Conservation (phyloP, 441 rosid species). For the Kokia cookei region DNA sequence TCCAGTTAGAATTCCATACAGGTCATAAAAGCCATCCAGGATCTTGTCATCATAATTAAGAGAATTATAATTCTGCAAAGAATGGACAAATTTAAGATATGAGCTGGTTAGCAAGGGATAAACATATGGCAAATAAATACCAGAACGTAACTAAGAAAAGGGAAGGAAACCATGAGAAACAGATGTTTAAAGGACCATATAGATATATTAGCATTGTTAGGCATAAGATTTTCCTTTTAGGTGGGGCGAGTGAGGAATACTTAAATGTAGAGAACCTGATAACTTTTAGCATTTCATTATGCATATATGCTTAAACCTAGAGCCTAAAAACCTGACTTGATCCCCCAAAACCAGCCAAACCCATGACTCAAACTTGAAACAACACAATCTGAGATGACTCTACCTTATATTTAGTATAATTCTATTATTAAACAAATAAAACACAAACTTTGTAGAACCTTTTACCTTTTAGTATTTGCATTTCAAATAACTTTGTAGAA, state of each 20-base stretch:
- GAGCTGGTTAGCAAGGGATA: conserved; percentile 47
- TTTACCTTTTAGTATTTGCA: not conserved
- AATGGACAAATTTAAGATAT: conserved; percentile 58
- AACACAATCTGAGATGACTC: not conserved
- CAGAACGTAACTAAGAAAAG: not conserved
- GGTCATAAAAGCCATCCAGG: conserved; percentile 88
- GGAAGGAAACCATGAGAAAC: not conserved
- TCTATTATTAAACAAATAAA: not conserved
- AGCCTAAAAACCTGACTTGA: not conserved
- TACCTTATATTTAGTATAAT: not conserved
- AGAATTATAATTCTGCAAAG: conserved; percentile 85
- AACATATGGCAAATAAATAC: conserved; percentile 16
- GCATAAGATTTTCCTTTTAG: not conserved
- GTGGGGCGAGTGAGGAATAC: not conserved
- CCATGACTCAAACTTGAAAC: not conserved
- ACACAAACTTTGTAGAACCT: not conserved
- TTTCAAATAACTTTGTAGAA: not conserved
- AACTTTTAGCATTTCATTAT: not conserved
- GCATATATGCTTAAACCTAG: not conserved
- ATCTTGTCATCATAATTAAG: conserved; percentile 95
- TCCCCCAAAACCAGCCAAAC: not conserved
- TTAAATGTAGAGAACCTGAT: not conserved
- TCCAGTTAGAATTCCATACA: conserved; percentile 62
- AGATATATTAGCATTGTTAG: not conserved
- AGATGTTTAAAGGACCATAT: not conserved